phyloP scores from a whole-genome alignment of 345 rosid genomes.

The Orychophragmus violaceus region DNA sequence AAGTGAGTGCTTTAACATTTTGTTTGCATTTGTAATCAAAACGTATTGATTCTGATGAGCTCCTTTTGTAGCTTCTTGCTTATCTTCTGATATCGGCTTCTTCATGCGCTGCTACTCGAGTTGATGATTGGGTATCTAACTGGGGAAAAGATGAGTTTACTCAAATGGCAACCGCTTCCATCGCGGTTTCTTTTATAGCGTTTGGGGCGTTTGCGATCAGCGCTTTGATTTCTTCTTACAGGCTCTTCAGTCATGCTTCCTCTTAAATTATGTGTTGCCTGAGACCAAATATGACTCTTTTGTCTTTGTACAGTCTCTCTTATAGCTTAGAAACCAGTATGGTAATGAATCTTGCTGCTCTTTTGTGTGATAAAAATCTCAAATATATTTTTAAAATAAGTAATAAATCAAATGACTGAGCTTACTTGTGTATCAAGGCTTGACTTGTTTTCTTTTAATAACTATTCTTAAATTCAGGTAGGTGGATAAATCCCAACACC shows the following conservation, averaged over 20 bases:
- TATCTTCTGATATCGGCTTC: conserved; percentile 89
- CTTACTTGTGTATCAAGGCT: conserved; percentile 27
- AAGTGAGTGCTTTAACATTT: conserved; percentile 40
- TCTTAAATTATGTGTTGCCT: conserved; percentile 32
- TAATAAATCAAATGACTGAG: background rate
- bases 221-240: conserved; percentile 73
- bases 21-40: background rate
- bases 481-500: conserved; percentile 16
- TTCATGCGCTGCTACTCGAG: conserved; percentile 89
- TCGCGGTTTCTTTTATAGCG: conserved; percentile 73
- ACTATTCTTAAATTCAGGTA: conserved; percentile 3
- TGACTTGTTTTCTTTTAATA: background rate
- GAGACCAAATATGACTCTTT: background rate
- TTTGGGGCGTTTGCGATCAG: conserved; percentile 72
- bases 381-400: conserved; percentile 7
- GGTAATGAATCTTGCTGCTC: background rate
- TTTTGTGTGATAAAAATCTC: conserved; percentile 10
- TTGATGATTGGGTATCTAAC: conserved; percentile 87
- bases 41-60: conserved; percentile 11
- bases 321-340: conserved; percentile 6
- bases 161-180: conserved; percentile 82
- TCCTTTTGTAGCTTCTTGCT: conserved; percentile 38
- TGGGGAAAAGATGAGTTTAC: conserved; percentile 99
- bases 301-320: conserved; percentile 23
- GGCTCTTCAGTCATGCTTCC: conserved; percentile 42